These are phyloP conservation scores for Xylaria sp. DNA, from an alignment of 2,329 filamentous ascomycete genomes.

Conservation along the genomic window DNA sequence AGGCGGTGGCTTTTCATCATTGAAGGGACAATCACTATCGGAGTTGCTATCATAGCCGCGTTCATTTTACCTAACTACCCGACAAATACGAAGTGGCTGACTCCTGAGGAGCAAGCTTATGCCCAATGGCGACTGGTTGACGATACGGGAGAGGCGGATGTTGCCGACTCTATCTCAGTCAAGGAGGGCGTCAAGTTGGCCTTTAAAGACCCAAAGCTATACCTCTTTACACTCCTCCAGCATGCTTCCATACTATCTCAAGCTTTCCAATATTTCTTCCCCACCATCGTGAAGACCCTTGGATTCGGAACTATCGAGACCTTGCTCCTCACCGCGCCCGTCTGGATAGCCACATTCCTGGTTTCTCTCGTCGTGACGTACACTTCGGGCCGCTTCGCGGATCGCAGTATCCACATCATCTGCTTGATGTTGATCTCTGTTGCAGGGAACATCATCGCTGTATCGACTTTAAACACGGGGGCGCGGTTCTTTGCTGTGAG, in stretches of 20 bases:
- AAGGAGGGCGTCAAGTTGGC: constrained; percentile 61
- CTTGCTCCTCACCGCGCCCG: constrained; percentile 67
- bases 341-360: constrained; percentile 65
- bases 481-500: constrained; percentile 66
- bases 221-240: constrained; percentile 65
- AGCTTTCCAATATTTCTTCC: constrained; percentile 74
- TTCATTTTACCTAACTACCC: constrained; percentile 65
- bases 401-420: constrained; percentile 68
- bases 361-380: constrained; percentile 65
- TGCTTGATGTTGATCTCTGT: constrained; percentile 63
- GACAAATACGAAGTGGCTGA: constrained; percentile 63
- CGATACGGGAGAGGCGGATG: constrained; percentile 60
- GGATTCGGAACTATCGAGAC: constrained; percentile 66
- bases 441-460: constrained; percentile 66
- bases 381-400: constrained; percentile 63
- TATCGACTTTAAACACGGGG: constrained; percentile 60
- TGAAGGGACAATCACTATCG: constrained; percentile 56
- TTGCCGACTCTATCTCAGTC: constrained; percentile 52
- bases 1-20: constrained; percentile 56
- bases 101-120: constrained; percentile 62
- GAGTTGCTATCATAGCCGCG: constrained; percentile 48
- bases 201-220: constrained; percentile 61
- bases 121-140: constrained; percentile 63
- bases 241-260: constrained; percentile 63
- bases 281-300: constrained; percentile 70